These are phyloP conservation scores for Sicyos baderoa DNA, from an alignment of 306 rosid genomes.

Conservation along the genomic window DNA sequence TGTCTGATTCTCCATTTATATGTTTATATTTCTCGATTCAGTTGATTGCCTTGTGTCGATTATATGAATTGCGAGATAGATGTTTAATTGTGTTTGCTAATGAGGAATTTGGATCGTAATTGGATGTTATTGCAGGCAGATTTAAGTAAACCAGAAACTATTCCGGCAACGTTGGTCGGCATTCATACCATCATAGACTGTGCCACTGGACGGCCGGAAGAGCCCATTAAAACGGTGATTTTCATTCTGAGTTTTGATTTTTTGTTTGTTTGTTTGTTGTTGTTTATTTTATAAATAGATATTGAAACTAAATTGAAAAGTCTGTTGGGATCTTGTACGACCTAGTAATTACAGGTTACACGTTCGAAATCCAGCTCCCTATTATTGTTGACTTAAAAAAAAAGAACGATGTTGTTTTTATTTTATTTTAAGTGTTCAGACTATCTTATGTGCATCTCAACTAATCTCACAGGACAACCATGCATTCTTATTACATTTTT, in stretches of 20 bases:
- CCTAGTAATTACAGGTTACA: too few relatives aligned
- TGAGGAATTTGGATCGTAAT: slow-evolving; percentile 4
- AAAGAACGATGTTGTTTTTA: too few relatives aligned
- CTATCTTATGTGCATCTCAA: neutral
- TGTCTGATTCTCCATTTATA: neutral
- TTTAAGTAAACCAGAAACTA: slow-evolving; percentile 77
- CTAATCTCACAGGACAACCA: neutral
- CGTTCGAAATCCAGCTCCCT: too few relatives aligned
- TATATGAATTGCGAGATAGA: neutral
- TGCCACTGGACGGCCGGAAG: slow-evolving; percentile 96
- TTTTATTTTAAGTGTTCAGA: too few relatives aligned
- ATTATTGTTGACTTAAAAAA: too few relatives aligned
- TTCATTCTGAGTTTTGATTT: neutral
- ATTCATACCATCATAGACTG: slow-evolving; percentile 83
- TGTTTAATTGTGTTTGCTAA: neutral
- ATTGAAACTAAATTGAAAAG: neutral
- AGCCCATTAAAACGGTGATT: slow-evolving; percentile 71
- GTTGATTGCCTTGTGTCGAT: neutral
- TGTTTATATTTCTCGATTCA: neutral
- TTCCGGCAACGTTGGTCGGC: slow-evolving; percentile 92
- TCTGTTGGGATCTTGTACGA: too few relatives aligned
- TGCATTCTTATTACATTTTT: too few relatives aligned
- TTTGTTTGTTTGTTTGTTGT: neutral
- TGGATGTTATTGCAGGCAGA: slow-evolving; percentile 51
- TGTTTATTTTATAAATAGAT: neutral